Percentiles rank a stretch among this genome's conserved stretches.
Conservation (phyloP, 2,329 filamentous ascomycete species). For the Cryphonectria radicalis region DNA sequence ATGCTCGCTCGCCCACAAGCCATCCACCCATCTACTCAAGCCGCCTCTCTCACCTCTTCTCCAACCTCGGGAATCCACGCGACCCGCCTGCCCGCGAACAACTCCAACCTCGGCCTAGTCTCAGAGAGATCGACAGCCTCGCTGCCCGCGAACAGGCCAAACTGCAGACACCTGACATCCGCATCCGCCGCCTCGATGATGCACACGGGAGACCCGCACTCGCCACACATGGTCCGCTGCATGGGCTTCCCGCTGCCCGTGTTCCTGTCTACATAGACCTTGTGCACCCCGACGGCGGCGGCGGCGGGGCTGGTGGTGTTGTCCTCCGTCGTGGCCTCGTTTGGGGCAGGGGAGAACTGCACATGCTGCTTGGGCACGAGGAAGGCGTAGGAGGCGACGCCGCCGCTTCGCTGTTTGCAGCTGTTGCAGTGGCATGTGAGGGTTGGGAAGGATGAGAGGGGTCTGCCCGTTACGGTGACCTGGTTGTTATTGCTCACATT, state of each 20-base stretch:
- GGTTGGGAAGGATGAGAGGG: slow-evolving; percentile 20
- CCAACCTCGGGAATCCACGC: slow-evolving; percentile 26
- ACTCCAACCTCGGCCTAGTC: slow-evolving; percentile 18
- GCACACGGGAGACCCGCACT: slow-evolving; percentile 27
- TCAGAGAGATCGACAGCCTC: slow-evolving; percentile 13
- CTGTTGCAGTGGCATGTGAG: slow-evolving; percentile 27
- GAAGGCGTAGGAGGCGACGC: slow-evolving; percentile 27
- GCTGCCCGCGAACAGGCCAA: slow-evolving; percentile 23
- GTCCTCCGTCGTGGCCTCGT: not conserved
- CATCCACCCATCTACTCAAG: not conserved
- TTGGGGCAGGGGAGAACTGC: slow-evolving; percentile 12
- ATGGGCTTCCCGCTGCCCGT: slow-evolving; percentile 26
- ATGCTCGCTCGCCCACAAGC: not conserved
- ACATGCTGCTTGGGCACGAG: slow-evolving; percentile 25
- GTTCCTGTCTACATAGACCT: slow-evolving; percentile 20
- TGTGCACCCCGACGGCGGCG: slow-evolving; percentile 11
- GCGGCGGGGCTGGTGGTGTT: not conserved
- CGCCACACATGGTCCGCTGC: slow-evolving; percentile 29
- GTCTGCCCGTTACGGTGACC: slow-evolving; percentile 25
- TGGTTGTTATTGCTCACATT: not conserved
- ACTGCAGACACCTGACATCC: slow-evolving; percentile 24
- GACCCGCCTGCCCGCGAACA: slow-evolving; percentile 24
- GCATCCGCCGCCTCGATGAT: slow-evolving; percentile 20
- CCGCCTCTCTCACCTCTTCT: slow-evolving; percentile 22
- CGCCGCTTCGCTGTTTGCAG: slow-evolving; percentile 27